Conservation (phyloP, 2,329 filamentous ascomycete genomes). For the Penicillium sp. region DNA sequence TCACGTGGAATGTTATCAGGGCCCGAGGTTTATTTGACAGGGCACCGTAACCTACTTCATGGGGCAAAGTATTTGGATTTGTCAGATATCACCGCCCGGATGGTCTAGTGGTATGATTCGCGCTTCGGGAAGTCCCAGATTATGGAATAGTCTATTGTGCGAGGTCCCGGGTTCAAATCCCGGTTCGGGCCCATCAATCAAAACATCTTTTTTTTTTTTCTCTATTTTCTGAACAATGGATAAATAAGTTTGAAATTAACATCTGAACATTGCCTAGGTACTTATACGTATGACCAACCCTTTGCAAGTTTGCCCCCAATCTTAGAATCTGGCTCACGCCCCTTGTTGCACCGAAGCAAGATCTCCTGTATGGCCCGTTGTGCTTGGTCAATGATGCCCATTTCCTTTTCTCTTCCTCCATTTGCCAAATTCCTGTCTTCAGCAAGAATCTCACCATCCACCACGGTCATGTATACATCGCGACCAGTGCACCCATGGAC, state of each 20-base stretch:
- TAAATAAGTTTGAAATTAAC: neutral
- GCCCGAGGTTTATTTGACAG: neutral
- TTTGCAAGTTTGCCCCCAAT: conserved; percentile 8
- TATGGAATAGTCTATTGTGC: neutral
- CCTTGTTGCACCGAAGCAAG: conserved; percentile 5
- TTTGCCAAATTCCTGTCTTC: conserved; percentile 28
- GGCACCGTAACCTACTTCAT: rapidly evolving
- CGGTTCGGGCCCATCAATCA: neutral
- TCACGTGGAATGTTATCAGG: conserved; percentile 8
- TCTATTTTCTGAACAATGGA: neutral
- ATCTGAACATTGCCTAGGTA: neutral
- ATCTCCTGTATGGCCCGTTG: conserved; percentile 5
- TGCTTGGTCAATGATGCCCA: conserved; percentile 9
- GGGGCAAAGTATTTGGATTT: neutral
- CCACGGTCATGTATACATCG: conserved; percentile 44
- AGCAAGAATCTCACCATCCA: conserved; percentile 43
- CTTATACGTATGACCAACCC: conserved; percentile 8
- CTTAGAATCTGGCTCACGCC: neutral
- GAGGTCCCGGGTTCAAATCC: neutral
- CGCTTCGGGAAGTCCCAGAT: neutral
- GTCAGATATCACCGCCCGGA: neutral
- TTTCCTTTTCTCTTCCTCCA: conserved; percentile 13
- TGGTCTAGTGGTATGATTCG: neutral
- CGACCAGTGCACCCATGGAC: conserved; percentile 44
- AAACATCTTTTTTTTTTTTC: neutral